Conservation (phyloP, 2,329 filamentous ascomycete species). For the Chaetomium olivaceum region DNA sequence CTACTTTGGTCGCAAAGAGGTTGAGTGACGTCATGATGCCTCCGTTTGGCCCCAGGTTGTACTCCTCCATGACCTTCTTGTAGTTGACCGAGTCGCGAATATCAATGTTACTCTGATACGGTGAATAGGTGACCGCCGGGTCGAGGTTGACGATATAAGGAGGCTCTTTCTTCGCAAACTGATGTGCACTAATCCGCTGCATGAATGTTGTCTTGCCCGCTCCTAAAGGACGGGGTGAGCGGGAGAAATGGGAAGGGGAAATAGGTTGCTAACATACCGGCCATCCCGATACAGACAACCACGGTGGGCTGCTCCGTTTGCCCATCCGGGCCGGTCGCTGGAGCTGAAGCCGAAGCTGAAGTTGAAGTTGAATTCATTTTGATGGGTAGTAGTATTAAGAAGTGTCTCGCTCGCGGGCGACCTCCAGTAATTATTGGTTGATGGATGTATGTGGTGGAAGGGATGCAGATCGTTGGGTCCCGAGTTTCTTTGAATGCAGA, state of each 20-base stretch:
- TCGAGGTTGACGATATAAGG: constrained; percentile 98
- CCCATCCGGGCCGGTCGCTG: constrained; percentile 54
- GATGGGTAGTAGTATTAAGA: not conserved
- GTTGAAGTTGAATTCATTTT: not conserved
- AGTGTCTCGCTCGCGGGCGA: not conserved
- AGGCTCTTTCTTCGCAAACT: constrained; percentile 75
- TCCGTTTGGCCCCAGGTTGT: constrained; percentile 95
- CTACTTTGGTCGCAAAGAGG: constrained; percentile 96
- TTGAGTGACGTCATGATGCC: constrained; percentile 95
- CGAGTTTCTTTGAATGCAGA: too few relatives aligned
- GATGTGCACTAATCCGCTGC: constrained; percentile 93
- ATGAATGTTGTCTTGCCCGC: constrained; percentile 99
- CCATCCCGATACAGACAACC: constrained; percentile 96
- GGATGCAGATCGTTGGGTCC: not conserved
- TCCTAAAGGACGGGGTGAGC: constrained; percentile 48
- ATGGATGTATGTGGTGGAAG: constrained; percentile 1
- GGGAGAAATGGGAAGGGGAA: not conserved
- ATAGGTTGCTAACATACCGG: constrained; percentile 57
- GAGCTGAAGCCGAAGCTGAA: constrained; percentile 20
- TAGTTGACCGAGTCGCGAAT: constrained; percentile 99
- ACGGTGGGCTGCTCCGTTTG: constrained; percentile 59
- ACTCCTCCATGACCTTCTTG: constrained; percentile 99
- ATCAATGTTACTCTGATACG: constrained; percentile 97
- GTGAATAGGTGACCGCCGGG: constrained; percentile 87
- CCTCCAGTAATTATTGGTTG: not conserved